Conservation (phyloP, 768 basidiomycete genomes). For the Russula earlei region DNA sequence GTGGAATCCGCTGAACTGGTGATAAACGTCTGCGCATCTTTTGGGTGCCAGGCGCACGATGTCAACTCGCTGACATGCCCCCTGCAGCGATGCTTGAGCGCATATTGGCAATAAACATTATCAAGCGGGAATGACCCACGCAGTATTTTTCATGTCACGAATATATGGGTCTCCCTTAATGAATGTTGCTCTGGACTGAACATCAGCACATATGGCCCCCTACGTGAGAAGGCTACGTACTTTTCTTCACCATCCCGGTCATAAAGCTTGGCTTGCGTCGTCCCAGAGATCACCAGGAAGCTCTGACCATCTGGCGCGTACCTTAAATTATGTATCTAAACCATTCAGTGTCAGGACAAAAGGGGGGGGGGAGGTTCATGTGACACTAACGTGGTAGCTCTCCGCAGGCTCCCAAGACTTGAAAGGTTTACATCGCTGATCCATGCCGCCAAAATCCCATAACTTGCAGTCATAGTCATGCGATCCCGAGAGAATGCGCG, state of each 20-base stretch:
- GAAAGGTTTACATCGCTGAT: conserved; percentile 81
- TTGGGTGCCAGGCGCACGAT: conserved; percentile 89
- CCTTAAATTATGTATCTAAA: conserved; percentile 81
- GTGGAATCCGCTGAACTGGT: conserved; percentile 95
- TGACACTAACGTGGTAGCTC: conserved; percentile 75
- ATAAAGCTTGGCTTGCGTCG: conserved; percentile 79
- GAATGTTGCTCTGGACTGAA: conserved; percentile 55
- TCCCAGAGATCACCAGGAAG: conserved; percentile 84
- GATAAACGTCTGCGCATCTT: conserved; percentile 73
- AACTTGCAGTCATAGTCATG: conserved; percentile 98
- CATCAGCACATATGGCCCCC: conserved; percentile 36
- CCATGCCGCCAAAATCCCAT: conserved; percentile 99
- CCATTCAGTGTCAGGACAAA: not conserved
- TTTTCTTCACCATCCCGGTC: conserved; percentile 88
- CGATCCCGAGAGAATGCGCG: conserved; percentile 81
- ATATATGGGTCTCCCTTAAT: conserved; percentile 97
- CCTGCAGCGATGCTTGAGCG: conserved; percentile 32
- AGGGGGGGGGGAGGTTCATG: conserved; percentile 17
- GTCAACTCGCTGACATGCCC: conserved; percentile 93
- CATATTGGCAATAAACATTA: not conserved
- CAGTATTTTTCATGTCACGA: conserved; percentile 97
- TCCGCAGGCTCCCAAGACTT: conserved; percentile 94
- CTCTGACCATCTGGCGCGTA: conserved; percentile 82
- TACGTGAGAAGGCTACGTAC: conserved; percentile 40
- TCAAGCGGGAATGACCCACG: conserved; percentile 41